These are phyloP conservation scores for Chlamydomonas sp. DNA, from an alignment of 139 green algal genomes.

Conservation along the genomic window DNA sequence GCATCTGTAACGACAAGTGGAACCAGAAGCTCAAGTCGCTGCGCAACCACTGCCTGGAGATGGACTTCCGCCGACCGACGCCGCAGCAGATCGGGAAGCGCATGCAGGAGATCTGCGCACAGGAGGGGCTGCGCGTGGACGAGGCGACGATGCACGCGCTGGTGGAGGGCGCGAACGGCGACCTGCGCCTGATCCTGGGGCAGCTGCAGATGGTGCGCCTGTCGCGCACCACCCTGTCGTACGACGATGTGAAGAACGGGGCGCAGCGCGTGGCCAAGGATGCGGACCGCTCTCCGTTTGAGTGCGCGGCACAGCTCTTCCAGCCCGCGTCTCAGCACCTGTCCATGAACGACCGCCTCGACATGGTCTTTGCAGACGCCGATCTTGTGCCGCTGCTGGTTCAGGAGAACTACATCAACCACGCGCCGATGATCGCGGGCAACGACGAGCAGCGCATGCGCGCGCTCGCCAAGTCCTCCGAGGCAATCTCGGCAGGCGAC, in stretches of 20 bases:
- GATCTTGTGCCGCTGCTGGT: conserved; percentile 78
- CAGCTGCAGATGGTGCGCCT: conserved; percentile 85
- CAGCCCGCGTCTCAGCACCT: conserved; percentile 21
- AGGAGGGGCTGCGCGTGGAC: conserved; percentile 72
- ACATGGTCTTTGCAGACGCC: conserved; percentile 86
- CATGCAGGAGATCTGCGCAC: conserved; percentile 54
- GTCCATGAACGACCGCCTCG: conserved; percentile 46
- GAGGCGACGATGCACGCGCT: conserved; percentile 71
- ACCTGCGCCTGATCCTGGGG: conserved; percentile 88
- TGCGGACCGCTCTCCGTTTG: conserved; percentile 81
- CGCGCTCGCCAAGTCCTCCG: conserved; percentile 75
- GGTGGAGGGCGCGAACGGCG: conserved; percentile 66
- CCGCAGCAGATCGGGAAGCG: conserved; percentile 69
- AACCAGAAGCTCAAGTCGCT: conserved; percentile 81
- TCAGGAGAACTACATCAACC: conserved; percentile 97
- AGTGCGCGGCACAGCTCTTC: conserved; percentile 65
- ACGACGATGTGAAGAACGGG: conserved; percentile 63
- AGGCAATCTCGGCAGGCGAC: conserved; percentile 79
- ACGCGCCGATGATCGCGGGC: conserved; percentile 50
- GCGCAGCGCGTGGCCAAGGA: conserved; percentile 64
- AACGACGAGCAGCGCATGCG: conserved; percentile 43
- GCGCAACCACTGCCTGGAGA: conserved; percentile 78
- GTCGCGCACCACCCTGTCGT: conserved; percentile 44
- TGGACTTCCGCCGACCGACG: conserved; percentile 80
- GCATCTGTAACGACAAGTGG: conserved; percentile 99